phyloP scores from a whole-genome alignment of 2,329 filamentous ascomycete species.

The Tympanopsis confertula region DNA sequence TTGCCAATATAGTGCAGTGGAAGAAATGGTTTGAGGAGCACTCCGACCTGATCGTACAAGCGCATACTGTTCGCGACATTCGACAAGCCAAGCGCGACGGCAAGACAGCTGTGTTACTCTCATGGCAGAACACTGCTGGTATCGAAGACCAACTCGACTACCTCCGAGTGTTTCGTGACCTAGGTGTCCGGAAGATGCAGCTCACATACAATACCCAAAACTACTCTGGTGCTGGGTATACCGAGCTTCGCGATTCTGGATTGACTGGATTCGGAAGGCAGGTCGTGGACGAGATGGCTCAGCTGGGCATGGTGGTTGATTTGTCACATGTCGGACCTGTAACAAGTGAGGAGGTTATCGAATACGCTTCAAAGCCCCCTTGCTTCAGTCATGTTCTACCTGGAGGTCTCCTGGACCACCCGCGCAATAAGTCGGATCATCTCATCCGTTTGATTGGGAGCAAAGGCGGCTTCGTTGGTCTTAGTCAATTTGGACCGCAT shows the following conservation, averaged over 20 bases:
- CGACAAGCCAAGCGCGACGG: slow-evolving; percentile 20
- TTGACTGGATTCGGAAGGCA: slow-evolving; percentile 21
- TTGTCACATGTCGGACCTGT: slow-evolving; percentile 20
- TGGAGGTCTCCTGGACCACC: slow-evolving; percentile 18
- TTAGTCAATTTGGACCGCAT: slow-evolving; percentile 24
- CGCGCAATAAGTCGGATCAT: slow-evolving; percentile 23
- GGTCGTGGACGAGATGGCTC: slow-evolving; percentile 19
- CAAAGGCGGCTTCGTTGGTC: slow-evolving; percentile 23
- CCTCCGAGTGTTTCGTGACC: slow-evolving; percentile 23
- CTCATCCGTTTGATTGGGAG: slow-evolving; percentile 20
- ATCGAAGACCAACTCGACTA: slow-evolving; percentile 25
- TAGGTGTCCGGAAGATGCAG: slow-evolving; percentile 28
- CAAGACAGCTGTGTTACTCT: slow-evolving; percentile 23
- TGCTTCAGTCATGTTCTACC: slow-evolving; percentile 26
- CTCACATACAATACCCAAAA: slow-evolving; percentile 29
- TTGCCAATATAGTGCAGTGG: slow-evolving; percentile 26
- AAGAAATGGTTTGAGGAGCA: slow-evolving; percentile 29
- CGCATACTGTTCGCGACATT: slow-evolving; percentile 20
- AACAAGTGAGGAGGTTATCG: slow-evolving; percentile 19
- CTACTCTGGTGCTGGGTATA: slow-evolving; percentile 25
- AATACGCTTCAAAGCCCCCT: slow-evolving; percentile 22
- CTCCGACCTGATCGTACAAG: slow-evolving; percentile 23
- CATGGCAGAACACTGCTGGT: slow-evolving; percentile 27
- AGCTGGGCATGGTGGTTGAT: slow-evolving; percentile 21
- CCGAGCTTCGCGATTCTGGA: slow-evolving; percentile 20